Base-by-base conservation (phyloP, 2,329 filamentous ascomycete species). In the Colletotrichum incanum region DNA sequence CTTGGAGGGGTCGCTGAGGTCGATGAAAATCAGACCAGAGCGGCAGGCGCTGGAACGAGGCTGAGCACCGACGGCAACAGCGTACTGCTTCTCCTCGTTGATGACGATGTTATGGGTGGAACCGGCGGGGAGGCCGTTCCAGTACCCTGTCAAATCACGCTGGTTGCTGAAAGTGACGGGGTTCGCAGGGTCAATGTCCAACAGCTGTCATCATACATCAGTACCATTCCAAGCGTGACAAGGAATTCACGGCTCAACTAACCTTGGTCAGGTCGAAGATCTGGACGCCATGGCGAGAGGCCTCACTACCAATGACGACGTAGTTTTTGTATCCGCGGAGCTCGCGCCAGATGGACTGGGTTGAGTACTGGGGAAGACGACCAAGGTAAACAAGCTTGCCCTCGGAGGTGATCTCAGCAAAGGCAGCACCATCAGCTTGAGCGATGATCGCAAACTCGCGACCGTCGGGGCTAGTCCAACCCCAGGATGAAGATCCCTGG, bases 201-300 rank as follows among this genome's bases (percentile, higher is more conserved):
- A 77, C n/a, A 88, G 81, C 80, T 86, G 12, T 20, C n/a, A 5
- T 14, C 18, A 58, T 6, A 20, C 20, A 50, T 70, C 23, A 72
- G 52, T 23, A 20, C 4, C 26, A 16, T 1, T 28, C 7, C 74
- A 73, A 75, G 78, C 43, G 74, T 73, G 78, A 80, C 9, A 54
- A 69, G 75, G 1, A 12, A 2, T 41, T 71, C 74, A 62, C 71
- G 9, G 77, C 79, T 49, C 18, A 14, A 82, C 65, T 75, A 12
- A 69, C 71, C 61, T 73, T 4, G 81, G 61, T 86, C 85, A 90
- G 83, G 75, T 91, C 89, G 73, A 91, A 91, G 77, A 91, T 87
- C 79, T 91, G 89, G 31, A 91, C 84, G 37, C 87, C 86, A 75
- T 91, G 89, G 65, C 80, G 77, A n/a, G 75, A 74, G 5, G 86